Evolutionary conservation across 176 grass and related monocot species (phyloP).

Genomic region (Saccharum spontaneum): DNA sequence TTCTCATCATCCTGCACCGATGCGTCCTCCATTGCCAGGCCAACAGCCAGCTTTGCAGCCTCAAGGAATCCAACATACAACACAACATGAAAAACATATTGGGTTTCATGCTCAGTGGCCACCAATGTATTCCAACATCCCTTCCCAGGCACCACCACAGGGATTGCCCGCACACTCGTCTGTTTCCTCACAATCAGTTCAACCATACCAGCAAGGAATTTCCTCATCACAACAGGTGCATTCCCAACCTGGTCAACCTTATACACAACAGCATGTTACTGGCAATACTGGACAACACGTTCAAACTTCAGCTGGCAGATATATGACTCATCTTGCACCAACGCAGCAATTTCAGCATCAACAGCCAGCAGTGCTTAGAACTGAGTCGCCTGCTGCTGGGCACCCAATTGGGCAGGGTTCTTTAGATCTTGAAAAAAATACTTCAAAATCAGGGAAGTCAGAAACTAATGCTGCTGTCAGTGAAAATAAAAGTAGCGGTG

Average conservation of each 20-base stretch:
- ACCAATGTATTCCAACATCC: slow-evolving; percentile 46
- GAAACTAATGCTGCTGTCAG: slow-evolving; percentile 34
- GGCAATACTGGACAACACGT: slow-evolving; percentile 31
- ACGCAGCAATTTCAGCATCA: slow-evolving; percentile 60
- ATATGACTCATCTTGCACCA: slow-evolving; percentile 39
- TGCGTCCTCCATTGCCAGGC: slow-evolving; percentile 45
- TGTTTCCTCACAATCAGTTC: slow-evolving; percentile 45
- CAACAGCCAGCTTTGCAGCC: slow-evolving; percentile 51
- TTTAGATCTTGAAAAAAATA: slow-evolving; percentile 7
- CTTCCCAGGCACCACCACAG: slow-evolving; percentile 48
- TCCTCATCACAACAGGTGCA: slow-evolving; percentile 42
- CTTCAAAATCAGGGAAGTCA: slow-evolving; percentile 30
- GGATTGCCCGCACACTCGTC: slow-evolving; percentile 41
- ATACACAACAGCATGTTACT: slow-evolving; percentile 42
- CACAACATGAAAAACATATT: slow-evolving; percentile 57
- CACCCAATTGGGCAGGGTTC: slow-evolving; percentile 32
- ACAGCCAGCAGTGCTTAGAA: slow-evolving; percentile 28
- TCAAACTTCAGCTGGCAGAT: slow-evolving; percentile 36
- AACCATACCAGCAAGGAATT: slow-evolving; percentile 57
- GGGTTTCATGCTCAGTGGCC: slow-evolving; percentile 45
- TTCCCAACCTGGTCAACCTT: slow-evolving; percentile 39
- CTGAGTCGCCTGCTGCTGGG: slow-evolving; percentile 18
- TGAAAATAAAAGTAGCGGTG: slow-evolving; percentile 23
- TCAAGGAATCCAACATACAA: slow-evolving; percentile 44
- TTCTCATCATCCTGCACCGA: slow-evolving; percentile 44